Evolutionary conservation across 2,329 filamentous ascomycete species (phyloP).

Genomic region (Cladosporium austrohemisphaericum): DNA sequence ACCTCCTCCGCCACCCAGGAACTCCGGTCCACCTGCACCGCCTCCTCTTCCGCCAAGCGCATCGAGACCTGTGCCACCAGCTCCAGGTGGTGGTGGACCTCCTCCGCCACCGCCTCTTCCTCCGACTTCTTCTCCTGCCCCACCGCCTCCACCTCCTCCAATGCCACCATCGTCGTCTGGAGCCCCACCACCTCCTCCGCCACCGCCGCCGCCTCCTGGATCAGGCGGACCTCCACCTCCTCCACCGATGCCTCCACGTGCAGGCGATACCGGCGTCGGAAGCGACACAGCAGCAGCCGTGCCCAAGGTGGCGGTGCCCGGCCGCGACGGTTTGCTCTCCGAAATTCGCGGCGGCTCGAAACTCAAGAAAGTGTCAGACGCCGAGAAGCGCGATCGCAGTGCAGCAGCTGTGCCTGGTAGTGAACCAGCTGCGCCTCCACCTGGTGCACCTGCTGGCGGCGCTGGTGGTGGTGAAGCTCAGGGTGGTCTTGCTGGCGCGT

Average conservation of each 20-base stretch:
- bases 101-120: slow-evolving; percentile 44
- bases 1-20: slow-evolving; percentile 50
- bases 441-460: slow-evolving; percentile 47
- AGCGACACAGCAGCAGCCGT: slow-evolving; percentile 44
- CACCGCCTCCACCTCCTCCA: slow-evolving; percentile 39
- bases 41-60: slow-evolving; percentile 32
- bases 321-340: slow-evolving; percentile 61
- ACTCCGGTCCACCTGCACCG: slow-evolving; percentile 29
- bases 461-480: slow-evolving; percentile 49
- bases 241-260: slow-evolving; percentile 34
- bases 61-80: slow-evolving; percentile 31
- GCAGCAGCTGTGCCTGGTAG: slow-evolving; percentile 56
- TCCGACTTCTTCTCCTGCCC: slow-evolving; percentile 34
- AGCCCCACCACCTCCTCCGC: slow-evolving; percentile 43
- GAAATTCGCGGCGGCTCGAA: slow-evolving; percentile 64
- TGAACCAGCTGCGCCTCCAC: slow-evolving; percentile 51
- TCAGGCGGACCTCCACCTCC: slow-evolving; percentile 38
- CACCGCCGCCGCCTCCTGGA: slow-evolving; percentile 47
- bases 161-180: slow-evolving; percentile 35
- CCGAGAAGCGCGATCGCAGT: slow-evolving; percentile 69
- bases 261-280: slow-evolving; percentile 40
- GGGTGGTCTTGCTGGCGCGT: slow-evolving; percentile 43
- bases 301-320: slow-evolving; percentile 43
- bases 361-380: slow-evolving; percentile 71
- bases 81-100: slow-evolving; percentile 28